These are phyloP conservation scores for Penicillium roqueforti DNA, from an alignment of 495 filamentous ascomycete species.

Conservation along the genomic window DNA sequence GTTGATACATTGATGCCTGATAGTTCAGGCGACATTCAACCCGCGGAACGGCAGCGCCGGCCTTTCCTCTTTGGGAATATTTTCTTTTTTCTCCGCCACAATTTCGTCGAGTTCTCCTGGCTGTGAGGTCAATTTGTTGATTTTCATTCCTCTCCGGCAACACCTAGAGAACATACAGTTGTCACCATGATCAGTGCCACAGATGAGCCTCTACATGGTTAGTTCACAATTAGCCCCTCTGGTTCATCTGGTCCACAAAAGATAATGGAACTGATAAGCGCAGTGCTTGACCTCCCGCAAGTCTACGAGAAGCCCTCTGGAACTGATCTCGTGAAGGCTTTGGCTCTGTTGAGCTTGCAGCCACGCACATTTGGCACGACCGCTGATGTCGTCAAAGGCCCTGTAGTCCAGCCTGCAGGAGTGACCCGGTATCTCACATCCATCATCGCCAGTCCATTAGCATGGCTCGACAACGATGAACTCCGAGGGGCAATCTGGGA, in stretches of 20 bases:
- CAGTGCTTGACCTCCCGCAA: slow-evolving; percentile 53
- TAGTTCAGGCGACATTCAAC: slow-evolving; percentile 11
- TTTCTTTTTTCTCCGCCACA: slow-evolving; percentile 33
- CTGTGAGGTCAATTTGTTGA: not conserved
- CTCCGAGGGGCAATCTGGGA: slow-evolving; percentile 74
- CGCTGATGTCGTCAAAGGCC: slow-evolving; percentile 29
- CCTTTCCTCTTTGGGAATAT: slow-evolving; percentile 43
- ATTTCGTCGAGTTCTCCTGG: slow-evolving; percentile 6
- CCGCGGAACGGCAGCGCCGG: slow-evolving; percentile 32
- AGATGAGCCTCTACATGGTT: slow-evolving; percentile 46
- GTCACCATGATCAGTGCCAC: slow-evolving; percentile 39
- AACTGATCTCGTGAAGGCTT: slow-evolving; percentile 40
- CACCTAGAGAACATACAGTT: not conserved
- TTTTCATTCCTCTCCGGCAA: not conserved
- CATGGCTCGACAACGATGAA: slow-evolving; percentile 71
- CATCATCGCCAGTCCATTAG: slow-evolving; percentile 68
- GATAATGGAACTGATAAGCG: slow-evolving; percentile 42
- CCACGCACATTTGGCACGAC: slow-evolving; percentile 36
- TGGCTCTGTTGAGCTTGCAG: slow-evolving; percentile 42
- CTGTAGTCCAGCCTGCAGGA: slow-evolving; percentile 36
- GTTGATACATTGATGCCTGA: slow-evolving; percentile 2
- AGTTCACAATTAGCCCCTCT: slow-evolving; percentile 12
- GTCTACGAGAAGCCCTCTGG: slow-evolving; percentile 48
- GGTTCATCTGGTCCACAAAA: slow-evolving; percentile 11
- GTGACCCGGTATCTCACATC: slow-evolving; percentile 63